Evolutionary conservation across 2,329 filamentous ascomycete genomes (phyloP).

Genomic region (Trichophyton rubrum): DNA sequence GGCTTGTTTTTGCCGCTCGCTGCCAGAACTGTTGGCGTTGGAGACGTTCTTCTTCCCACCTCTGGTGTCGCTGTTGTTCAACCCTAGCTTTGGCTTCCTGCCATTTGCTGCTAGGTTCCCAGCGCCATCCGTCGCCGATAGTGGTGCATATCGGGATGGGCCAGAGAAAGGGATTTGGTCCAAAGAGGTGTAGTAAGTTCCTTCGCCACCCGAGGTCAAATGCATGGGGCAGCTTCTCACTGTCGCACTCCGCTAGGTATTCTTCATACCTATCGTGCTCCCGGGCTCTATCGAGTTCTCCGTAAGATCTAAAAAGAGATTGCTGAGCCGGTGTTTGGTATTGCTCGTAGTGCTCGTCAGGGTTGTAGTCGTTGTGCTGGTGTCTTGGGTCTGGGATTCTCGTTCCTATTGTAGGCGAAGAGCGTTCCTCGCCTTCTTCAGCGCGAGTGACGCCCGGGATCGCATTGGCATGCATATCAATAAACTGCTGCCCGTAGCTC

Average conservation of each 20-base stretch:
- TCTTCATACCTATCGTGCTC: constrained; percentile 58
- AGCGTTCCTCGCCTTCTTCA: constrained; percentile 61
- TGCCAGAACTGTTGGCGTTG: constrained; percentile 19
- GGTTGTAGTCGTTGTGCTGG: constrained; percentile 9
- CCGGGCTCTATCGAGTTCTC: constrained; percentile 49
- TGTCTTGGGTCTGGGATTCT: not conserved
- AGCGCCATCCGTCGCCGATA: constrained; percentile 82
- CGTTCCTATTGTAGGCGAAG: constrained; percentile 23
- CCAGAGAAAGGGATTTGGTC: constrained; percentile 61
- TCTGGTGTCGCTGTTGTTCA: constrained; percentile 21
- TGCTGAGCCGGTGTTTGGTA: constrained; percentile 34
- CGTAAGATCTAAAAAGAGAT: constrained; percentile 36
- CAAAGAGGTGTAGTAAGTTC: constrained; percentile 75
- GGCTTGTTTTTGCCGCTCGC: not conserved
- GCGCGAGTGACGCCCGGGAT: constrained; percentile 67
- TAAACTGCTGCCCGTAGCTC: constrained; percentile 57
- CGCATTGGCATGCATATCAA: constrained; percentile 70
- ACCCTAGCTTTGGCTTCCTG: constrained; percentile 55
- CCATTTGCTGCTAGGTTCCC: constrained; percentile 79
- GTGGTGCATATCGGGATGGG: constrained; percentile 70
- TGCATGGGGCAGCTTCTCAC: constrained; percentile 74
- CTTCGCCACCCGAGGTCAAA: constrained; percentile 78
- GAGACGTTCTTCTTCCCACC: constrained; percentile 23
- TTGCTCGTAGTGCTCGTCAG: constrained; percentile 10
- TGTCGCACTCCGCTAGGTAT: constrained; percentile 85